Conservation (phyloP, 768 basidiomycete genomes). For the Mycena albidolilacea region DNA sequence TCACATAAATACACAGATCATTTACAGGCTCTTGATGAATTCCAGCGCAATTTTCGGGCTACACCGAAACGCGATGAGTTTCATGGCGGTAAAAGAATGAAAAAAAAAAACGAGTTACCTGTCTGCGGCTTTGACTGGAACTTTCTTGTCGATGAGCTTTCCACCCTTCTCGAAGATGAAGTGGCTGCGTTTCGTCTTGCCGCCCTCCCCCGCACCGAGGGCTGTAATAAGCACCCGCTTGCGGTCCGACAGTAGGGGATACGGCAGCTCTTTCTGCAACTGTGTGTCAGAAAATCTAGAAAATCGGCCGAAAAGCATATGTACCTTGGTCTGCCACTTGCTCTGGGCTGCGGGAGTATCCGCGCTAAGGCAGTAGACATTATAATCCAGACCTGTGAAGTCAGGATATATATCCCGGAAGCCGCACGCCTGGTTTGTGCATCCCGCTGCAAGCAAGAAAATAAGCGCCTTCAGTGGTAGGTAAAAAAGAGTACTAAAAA, state of each 20-base stretch:
- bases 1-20: conserved; percentile 14
- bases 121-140: conserved; percentile 90
- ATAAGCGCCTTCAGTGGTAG: conserved; percentile 10
- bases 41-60: conserved; percentile 78
- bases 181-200: conserved; percentile 91
- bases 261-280: conserved; percentile 84
- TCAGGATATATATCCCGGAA: conserved; percentile 89
- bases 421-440: conserved; percentile 93
- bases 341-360: conserved; percentile 81
- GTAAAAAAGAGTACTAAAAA: conserved; percentile 6
- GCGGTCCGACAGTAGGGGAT: conserved; percentile 91
- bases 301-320: conserved; percentile 36
- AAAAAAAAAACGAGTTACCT: conserved; percentile 64
- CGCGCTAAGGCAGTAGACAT: conserved; percentile 88
- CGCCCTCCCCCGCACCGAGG: conserved; percentile 85
- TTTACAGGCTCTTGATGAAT: conserved; percentile 69
- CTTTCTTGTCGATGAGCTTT: conserved; percentile 85
- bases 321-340: conserved; percentile 94
- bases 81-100: not conserved
- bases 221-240: conserved; percentile 83
- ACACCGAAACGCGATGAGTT: not conserved
- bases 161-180: conserved; percentile 96
- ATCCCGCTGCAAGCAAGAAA: conserved; percentile 71
- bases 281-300: not conserved
- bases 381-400: conserved; percentile 77